A percentile compares a stretch with the other conserved stretches of the same genome.
phyloP scores from a whole-genome alignment of 1,139 yeast genomes.

The Pichia kudriavzevii region DNA sequence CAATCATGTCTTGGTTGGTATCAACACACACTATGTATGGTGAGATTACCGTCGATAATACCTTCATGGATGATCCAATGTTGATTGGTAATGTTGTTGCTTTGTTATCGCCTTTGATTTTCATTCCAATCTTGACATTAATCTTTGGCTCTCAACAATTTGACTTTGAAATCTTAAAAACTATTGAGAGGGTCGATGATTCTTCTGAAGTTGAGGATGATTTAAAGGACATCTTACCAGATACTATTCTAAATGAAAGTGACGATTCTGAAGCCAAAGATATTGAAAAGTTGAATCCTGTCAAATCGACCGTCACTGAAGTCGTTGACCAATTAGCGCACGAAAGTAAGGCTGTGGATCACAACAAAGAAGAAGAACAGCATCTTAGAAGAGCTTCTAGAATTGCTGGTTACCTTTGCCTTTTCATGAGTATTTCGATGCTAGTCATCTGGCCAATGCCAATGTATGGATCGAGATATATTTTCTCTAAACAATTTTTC shows the following conservation, averaged over 20 bases:
- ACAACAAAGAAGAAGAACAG: conserved; percentile 38
- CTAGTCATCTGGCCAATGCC: conserved; percentile 83
- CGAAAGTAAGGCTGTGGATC: conserved; percentile 26
- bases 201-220: conserved; percentile 46
- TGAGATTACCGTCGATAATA: conserved; percentile 28
- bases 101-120: conserved; percentile 29
- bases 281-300: conserved; percentile 20
- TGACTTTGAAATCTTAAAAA: conserved; percentile 56
- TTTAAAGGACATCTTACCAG: conserved; percentile 27
- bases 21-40: conserved; percentile 30
- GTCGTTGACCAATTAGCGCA: conserved; percentile 30
- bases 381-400: conserved; percentile 45
- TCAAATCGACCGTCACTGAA: conserved; percentile 21
- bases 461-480: conserved; percentile 68
- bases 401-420: conserved; percentile 33
- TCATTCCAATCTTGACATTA: conserved; percentile 46
- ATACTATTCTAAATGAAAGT: conserved; percentile 1
- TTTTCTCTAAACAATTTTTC: conserved; percentile 64
- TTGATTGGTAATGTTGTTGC: conserved; percentile 35
- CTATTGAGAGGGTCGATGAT: conserved; percentile 57
- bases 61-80: conserved; percentile 32
- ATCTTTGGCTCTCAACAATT: conserved; percentile 64
- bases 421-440: conserved; percentile 49
- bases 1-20: conserved; percentile 35
- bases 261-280: conserved; percentile 16